Percentiles rank a stretch among this genome's conserved stretches.
Conservation (phyloP, 163 green algal species). For the Scenedesmus sp. region DNA sequence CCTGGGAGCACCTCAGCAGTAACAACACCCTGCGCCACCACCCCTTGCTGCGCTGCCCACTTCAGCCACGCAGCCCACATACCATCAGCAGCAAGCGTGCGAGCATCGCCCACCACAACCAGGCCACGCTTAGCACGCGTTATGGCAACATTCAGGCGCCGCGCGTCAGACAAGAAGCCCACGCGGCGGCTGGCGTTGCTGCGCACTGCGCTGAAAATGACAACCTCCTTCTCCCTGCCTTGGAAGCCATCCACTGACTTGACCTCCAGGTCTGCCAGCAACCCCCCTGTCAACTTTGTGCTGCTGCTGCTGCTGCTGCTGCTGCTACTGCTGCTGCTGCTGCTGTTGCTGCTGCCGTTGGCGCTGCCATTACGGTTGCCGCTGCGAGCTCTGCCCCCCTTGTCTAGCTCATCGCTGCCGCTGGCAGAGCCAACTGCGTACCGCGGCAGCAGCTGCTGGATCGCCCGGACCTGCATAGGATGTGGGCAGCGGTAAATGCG, state of each 20-base stretch:
- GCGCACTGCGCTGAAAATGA: conserved; percentile 87
- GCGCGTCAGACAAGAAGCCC: conserved; percentile 87
- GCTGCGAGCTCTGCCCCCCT: not conserved
- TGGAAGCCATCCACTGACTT: conserved; percentile 78
- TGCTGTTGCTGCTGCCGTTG: not conserved
- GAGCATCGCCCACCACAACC: conserved; percentile 86
- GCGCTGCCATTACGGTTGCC: not conserved
- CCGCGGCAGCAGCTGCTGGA: not conserved
- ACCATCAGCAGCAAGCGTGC: conserved; percentile 70
- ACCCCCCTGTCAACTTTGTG: not conserved
- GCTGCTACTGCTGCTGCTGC: not conserved
- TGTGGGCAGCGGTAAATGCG: not conserved
- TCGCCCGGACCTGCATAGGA: conserved; percentile 1
- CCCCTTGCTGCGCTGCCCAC: conserved; percentile 64
- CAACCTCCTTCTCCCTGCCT: conserved; percentile 92
- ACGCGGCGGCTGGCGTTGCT: conserved; percentile 77
- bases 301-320: not conserved
- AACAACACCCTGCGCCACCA: not conserved
- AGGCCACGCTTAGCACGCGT: conserved; percentile 84
- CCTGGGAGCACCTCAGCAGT: no score
- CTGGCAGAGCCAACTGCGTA: not conserved
- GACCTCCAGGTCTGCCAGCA: conserved; percentile 61
- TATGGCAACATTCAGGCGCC: conserved; percentile 92
- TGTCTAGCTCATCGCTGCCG: not conserved
- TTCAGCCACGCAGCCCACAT: conserved; percentile 77